Conservation (phyloP, 2,329 filamentous ascomycete genomes). For the Calonectria fujianensis region DNA sequence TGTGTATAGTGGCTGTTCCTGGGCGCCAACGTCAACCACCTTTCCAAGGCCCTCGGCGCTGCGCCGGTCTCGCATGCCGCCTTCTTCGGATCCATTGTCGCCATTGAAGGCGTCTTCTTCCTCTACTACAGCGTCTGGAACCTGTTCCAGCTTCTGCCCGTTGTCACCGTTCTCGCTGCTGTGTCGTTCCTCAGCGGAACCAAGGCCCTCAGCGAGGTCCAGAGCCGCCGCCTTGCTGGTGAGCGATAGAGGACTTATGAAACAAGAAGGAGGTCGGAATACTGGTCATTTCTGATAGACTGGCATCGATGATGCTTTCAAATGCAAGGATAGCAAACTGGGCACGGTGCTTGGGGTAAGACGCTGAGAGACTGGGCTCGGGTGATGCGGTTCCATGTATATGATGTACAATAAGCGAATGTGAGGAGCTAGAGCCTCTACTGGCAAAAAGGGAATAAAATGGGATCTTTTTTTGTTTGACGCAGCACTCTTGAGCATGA, state of each 20-base stretch:
- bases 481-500: not conserved
- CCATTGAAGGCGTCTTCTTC: slow-evolving; percentile 94
- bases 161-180: slow-evolving; percentile 78
- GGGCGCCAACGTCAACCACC: slow-evolving; percentile 88
- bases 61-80: slow-evolving; percentile 88
- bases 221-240: slow-evolving; percentile 88
- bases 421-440: slow-evolving; percentile 32
- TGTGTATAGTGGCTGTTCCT: slow-evolving; percentile 82
- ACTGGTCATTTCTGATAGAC: slow-evolving; percentile 28
- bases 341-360: slow-evolving; percentile 19
- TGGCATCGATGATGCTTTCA: slow-evolving; percentile 12
- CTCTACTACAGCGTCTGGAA: slow-evolving; percentile 96
- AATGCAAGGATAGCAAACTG: slow-evolving; percentile 14
- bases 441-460: slow-evolving; percentile 41
- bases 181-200: slow-evolving; percentile 91
- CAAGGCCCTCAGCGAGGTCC: slow-evolving; percentile 93
- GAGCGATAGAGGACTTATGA: slow-evolving; percentile 66
- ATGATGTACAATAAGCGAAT: slow-evolving; percentile 44
- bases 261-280: slow-evolving; percentile 2
- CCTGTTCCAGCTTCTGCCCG: slow-evolving; percentile 90
- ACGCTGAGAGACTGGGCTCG: slow-evolving; percentile 26
- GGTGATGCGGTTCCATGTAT: slow-evolving; percentile 36
- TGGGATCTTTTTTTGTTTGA: slow-evolving; percentile 24
- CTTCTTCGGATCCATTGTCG: slow-evolving; percentile 91
- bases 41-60: slow-evolving; percentile 82